Evolutionary conservation across 1,284 basidiomycete genomes (phyloP), one percentile per base, ranked within the genome.

Genomic region (Marasmius oreades): DNA sequence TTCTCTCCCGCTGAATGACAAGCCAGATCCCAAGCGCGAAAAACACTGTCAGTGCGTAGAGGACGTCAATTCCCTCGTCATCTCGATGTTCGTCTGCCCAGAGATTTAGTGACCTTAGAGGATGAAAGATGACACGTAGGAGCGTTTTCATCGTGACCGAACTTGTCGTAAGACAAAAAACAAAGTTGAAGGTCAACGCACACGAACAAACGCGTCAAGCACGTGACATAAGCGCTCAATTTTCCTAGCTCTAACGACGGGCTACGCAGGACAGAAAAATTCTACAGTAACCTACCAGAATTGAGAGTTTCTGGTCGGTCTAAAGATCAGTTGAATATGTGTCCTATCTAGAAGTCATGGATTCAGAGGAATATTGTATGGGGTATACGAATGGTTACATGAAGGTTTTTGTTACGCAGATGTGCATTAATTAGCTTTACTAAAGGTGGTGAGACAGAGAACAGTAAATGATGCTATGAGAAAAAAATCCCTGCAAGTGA

Each of bases 1-100:
- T 83, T 64, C 88, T 82, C 69, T 90, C 88, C 51, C 89, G 81
- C 69, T 83, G 75, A 62, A 85, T 79, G 51, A 92, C 88, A 22
- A 90, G 74, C 77, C 83, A 91, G 58, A 92, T 88, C 33, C 90
- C 89, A 55, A 87, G 75, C 43, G 79, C 85, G 61, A 88, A 82
- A 73, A 86, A 90, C 34, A 81, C 66, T 1, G 83, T 78, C 28
- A 90, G 71, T 39, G 78, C 74, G 67, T 82, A 84, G 51, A 84
- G 58, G 44, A 82, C 72, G 64, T 83, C 81, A 50, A 82, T 70
- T n/a, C 78, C 73, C 31, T 61, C 56, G 48, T 73, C 71, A 43
- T 74, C 77, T 36, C 73, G 75, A 56, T 81, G 77, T 24, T 73
- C 72, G 57, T 75, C 73, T 37, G 73, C 68, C 63, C 75, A 76